These are phyloP conservation scores for Beverwykella pulmonaria DNA, from an alignment of 495 filamentous ascomycete species.

Conservation along the genomic window DNA sequence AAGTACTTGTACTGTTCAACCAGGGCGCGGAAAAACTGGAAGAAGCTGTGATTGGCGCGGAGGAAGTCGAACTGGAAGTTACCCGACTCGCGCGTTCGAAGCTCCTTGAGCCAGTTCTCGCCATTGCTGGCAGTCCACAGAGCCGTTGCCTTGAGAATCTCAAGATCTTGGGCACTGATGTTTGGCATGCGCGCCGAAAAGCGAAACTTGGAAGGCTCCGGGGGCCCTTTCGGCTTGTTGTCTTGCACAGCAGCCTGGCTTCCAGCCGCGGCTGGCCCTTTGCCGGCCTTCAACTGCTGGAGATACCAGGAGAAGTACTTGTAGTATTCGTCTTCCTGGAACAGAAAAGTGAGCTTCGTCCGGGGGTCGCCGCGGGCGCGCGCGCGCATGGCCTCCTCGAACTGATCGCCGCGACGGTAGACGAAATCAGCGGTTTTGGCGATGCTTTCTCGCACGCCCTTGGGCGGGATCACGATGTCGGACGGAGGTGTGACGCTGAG, in stretches of 20 bases:
- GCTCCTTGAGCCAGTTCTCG: constrained; percentile 81
- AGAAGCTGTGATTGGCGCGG: constrained; percentile 89
- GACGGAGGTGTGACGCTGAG: constrained; percentile 18
- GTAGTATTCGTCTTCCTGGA: constrained; percentile 78
- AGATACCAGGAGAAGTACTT: constrained; percentile 90
- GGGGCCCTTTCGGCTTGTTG: constrained; percentile 76
- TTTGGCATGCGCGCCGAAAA: constrained; percentile 98
- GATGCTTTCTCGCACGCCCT: constrained; percentile 13
- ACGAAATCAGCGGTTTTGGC: constrained; percentile 15
- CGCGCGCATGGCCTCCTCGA: constrained; percentile 74
- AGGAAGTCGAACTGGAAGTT: constrained; percentile 98
- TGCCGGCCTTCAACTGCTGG: constrained; percentile 77
- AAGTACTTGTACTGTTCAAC: constrained; percentile 94
- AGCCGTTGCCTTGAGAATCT: constrained; percentile 87
- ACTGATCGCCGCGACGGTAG: not conserved
- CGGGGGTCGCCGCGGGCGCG: constrained; percentile 73
- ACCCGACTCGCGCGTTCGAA: constrained; percentile 82
- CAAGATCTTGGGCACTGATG: constrained; percentile 92
- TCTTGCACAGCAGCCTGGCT: constrained; percentile 52
- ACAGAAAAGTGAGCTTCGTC: constrained; percentile 83
- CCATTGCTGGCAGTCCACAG: constrained; percentile 90
- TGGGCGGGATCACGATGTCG: constrained; percentile 23
- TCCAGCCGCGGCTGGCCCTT: constrained; percentile 66
- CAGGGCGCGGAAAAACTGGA: constrained; percentile 89
- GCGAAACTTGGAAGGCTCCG: constrained; percentile 83